Evolutionary conservation across 495 filamentous ascomycete genomes (phyloP).

Genomic region (Podospora conica): DNA sequence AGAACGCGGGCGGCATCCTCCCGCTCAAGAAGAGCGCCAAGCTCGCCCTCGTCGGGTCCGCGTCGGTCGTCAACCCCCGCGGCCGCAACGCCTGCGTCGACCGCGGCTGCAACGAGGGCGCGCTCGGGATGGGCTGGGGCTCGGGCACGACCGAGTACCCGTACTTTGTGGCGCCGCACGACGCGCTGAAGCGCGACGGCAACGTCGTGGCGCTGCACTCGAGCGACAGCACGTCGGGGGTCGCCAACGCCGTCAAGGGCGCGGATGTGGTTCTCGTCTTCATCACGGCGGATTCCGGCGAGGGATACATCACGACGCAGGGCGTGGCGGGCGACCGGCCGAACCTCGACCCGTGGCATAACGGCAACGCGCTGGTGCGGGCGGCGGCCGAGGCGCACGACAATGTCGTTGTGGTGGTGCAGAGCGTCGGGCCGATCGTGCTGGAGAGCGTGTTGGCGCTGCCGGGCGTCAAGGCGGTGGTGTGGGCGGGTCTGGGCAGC

Average conservation of each 20-base stretch:
- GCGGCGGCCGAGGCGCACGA: slow-evolving; percentile 56
- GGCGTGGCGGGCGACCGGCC: slow-evolving; percentile 53
- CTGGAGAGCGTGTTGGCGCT: slow-evolving; percentile 76
- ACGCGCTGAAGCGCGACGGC: slow-evolving; percentile 48
- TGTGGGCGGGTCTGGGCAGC: slow-evolving; percentile 85
- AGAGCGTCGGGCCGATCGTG: slow-evolving; percentile 82
- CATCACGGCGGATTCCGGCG: slow-evolving; percentile 59
- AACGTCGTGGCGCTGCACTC: slow-evolving; percentile 43
- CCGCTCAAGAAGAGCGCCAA: slow-evolving; percentile 54
- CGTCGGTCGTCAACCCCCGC: slow-evolving; percentile 59
- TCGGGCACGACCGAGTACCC: slow-evolving; percentile 52
- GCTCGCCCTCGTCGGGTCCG: slow-evolving; percentile 66
- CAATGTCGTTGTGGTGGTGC: slow-evolving; percentile 81
- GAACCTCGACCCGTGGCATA: slow-evolving; percentile 66
- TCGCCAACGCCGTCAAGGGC: slow-evolving; percentile 42
- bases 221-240: slow-evolving; percentile 46
- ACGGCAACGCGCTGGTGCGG: slow-evolving; percentile 65
- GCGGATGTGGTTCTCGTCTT: slow-evolving; percentile 60
- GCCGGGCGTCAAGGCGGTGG: slow-evolving; percentile 68
- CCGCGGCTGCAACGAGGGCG: slow-evolving; percentile 55
- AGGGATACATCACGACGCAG: slow-evolving; percentile 62
- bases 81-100: slow-evolving; percentile 49
- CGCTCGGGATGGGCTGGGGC: slow-evolving; percentile 58
- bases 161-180: slow-evolving; percentile 51
- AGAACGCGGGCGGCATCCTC: slow-evolving; percentile 54